Base-by-base conservation (phyloP, 768 basidiomycete species). In the Psilocybe azurescens region DNA sequence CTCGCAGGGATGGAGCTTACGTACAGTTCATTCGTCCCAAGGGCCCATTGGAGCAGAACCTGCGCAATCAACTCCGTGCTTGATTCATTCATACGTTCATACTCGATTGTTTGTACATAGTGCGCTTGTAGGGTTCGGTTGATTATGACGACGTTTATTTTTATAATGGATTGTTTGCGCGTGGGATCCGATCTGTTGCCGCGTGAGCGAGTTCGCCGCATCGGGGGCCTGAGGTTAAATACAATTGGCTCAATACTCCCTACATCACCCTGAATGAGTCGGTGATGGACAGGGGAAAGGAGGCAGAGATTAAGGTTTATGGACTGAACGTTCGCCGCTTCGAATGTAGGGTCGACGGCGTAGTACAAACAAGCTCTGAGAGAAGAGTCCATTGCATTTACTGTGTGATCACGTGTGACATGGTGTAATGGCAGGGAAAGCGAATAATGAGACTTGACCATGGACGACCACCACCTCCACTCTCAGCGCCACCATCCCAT, bases 21-120 rank as follows among this genome's bases (percentile, higher is more conserved):
- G 91, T 97, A 54, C 89, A 96, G 78, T 97, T 91, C 81, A 94
- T 97, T 78, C 86, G 89, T 68, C 89, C 91, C 61, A 92, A 89
- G 83, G 95, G 95, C 63, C 85, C 86, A 57, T 83, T 97, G 62
- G 90, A 94, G 81, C 69, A 83, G 73, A 97, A 97, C 84, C 83
- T 97, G 58, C 88, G 90, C 63, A 89, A 86, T 66, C 94, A 93
- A 75, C 87, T 93, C 66, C 86, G 83, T 72, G 93, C 91, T 59
- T 93, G 79, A 63, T 66, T 61, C 65, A 24, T 24, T 24, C 24
- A 24, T 24, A 24, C 24, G 2, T 24, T 24, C 24, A 24, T 24
- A 24, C 24, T 24, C 24, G 24, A 24, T 46, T 61, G 56, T 63
- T 53, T 66, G 52, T 63, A 61, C 24, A 24, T 61, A 59, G 59